Evolutionary conservation across 2,329 filamentous ascomycete species (phyloP), one percentile per base, ranked within the genome.

Genomic region (Volutella citrinella): DNA sequence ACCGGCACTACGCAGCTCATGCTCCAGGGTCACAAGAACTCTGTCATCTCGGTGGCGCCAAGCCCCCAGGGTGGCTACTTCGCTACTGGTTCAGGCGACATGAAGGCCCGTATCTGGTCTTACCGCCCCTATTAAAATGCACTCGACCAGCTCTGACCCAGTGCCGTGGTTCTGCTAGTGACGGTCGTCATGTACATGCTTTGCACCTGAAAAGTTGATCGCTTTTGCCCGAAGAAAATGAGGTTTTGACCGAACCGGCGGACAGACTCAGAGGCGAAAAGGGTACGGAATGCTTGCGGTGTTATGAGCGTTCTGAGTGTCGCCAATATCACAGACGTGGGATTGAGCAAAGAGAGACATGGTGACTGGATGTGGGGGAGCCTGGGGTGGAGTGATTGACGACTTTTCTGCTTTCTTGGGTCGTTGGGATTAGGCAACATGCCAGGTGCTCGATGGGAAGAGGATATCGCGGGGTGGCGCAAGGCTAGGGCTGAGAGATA

Each of bases 11-110:
- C 91, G 2, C 91, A 97, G 66, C 84, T 98, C 60, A 97, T 97
- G 93, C 77, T 98, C 43, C 93, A 97, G 64, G 93, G 93, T 17
- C 93, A 98, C 63, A 97, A 97, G 75, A 97, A 97, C 66, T 95
- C 88, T 10, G 93, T 98, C 52, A 97, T 97, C 54, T 96, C 90
- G 4, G 93, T 98, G 32, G 91, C 93, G 2, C 93, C 93, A 15
- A 95, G 89, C 63, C 93, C 93, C 12, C 82, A 78, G 21, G 90
- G 89, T 38, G 80, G 82, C 45, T 83, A 88, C 58, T 98, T 98
- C 59, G 93, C 93, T 24, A 98, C 93, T 6, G 93, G 93, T 43
- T 96, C 90, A 49, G 93, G 93, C 54, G 93, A 98, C 61, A 95
- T 95, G 87, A 85, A 91, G 60, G 93, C 93, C 34, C 83, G 93